Evolutionary conservation across 1,284 basidiomycete species (phyloP), one percentile per base, ranked within the genome.

Genomic region (Tilletia indica): DNA sequence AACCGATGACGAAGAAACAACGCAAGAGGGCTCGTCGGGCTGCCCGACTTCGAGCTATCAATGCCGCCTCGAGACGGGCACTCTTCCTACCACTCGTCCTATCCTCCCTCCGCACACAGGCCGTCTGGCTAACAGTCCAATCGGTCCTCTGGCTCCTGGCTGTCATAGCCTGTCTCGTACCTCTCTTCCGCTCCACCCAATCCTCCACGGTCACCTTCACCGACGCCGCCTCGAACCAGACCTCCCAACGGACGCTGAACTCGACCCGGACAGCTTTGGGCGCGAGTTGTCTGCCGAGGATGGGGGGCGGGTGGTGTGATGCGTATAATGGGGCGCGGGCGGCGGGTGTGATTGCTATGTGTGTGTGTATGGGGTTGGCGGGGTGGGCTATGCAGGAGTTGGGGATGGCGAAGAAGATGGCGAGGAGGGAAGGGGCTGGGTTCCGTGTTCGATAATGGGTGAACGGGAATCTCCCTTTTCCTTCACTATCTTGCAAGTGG

Each of bases 271-370:
- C 58, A 9, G 25, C 25, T 9, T 63, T 63, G 58, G 58, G 58
- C 4, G 16, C 25, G 25, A 31, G 19, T 9, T 63, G 58, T 63
- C 16, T 9, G 58, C 58, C 58, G 21, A 16, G 58, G 16, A 31
- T 16, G 12, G 58, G 58, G 21, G 58, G 8, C 14, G 58, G 58
- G 58, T 63, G 58, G 58, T 63, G 58, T 31, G 58, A 63, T 63
- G 58, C 58, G 58, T 63, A 63, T 31, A 63, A 63, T 63, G 58
- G 58, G 36, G 58, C 58, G 36, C 58, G 58, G 36, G 58, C 58
- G 36, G 21, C 25, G 8, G 36, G 8, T 63, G 58, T 63, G 4
- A 63, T 63, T 38, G 36, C 25, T 19, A 14, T 63, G 58, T n/a
- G 31, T 6, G 58, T 63, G 16, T 63, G 58, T 38, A 16, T 63